Percentiles rank a stretch among this genome's conserved stretches.
These are phyloP conservation scores for Lipomyces spencermartinsiae DNA, from an alignment of 805 yeast species.

Conservation along the genomic window DNA sequence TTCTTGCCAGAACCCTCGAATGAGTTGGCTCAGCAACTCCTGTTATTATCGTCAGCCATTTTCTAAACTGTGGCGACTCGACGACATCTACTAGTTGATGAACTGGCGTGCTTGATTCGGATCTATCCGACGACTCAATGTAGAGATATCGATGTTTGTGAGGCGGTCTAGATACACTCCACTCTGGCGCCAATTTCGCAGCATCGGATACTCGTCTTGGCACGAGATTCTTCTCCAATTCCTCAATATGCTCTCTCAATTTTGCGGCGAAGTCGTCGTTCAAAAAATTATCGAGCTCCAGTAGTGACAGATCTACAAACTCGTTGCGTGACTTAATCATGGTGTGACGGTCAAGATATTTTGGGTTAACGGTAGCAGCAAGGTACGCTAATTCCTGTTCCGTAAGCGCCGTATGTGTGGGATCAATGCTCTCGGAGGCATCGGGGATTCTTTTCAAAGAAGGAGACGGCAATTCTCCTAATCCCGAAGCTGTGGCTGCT, in stretches of 20 bases:
- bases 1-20: conserved; percentile 73
- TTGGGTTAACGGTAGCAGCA: conserved; percentile 60
- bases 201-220: conserved; percentile 40
- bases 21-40: conserved; percentile 61
- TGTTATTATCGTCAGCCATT: conserved; percentile 72
- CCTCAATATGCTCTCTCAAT: conserved; percentile 55
- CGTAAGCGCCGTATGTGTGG: conserved; percentile 53
- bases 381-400: conserved; percentile 51
- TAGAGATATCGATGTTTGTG: conserved; percentile 89
- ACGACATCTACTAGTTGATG: conserved; percentile 32
- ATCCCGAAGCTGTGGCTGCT: conserved; percentile 66
- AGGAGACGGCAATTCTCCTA: conserved; percentile 46
- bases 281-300: conserved; percentile 70
- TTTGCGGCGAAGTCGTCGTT: conserved; percentile 58
- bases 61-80: conserved; percentile 57
- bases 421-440: conserved; percentile 76
- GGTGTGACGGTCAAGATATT: conserved; percentile 52
- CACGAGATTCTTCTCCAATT: conserved; percentile 54
- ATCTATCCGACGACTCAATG: conserved; percentile 63
- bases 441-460: conserved; percentile 56
- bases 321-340: conserved; percentile 54
- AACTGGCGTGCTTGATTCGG: conserved; percentile 19
- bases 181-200: conserved; percentile 64
- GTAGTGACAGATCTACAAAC: conserved; percentile 71
- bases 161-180: conserved; percentile 93